phyloP scores from a whole-genome alignment of 2,329 filamentous ascomycete genomes.

The Nemania sp. region DNA sequence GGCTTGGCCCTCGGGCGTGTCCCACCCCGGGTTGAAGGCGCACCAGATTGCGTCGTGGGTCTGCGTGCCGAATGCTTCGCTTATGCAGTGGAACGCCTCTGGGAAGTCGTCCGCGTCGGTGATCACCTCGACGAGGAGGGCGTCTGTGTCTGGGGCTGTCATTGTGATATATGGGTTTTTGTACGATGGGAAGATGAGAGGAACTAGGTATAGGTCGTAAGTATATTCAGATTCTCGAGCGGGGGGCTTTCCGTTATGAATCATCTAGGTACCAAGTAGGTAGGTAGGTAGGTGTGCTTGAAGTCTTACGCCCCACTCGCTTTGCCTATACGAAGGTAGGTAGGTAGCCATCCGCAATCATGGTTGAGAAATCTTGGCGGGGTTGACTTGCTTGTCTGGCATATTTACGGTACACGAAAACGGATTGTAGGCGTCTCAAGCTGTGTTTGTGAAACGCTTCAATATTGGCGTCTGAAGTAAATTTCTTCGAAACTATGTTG shows the following conservation, averaged over 20 bases:
- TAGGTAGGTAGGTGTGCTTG: neutral
- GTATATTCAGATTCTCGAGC: constrained; percentile 2
- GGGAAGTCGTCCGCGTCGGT: constrained; percentile 41
- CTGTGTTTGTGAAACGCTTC: neutral
- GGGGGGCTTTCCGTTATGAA: constrained; percentile 9
- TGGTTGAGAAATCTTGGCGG: neutral
- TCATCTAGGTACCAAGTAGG: no score
- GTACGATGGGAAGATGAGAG: neutral
- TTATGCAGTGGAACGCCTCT: constrained; percentile 49
- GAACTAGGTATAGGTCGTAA: no score
- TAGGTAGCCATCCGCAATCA: neutral
- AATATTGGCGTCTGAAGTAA: no score
- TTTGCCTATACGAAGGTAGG: neutral
- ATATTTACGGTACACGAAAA: neutral
- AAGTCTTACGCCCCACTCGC: constrained; percentile 9
- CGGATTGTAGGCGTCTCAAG: neutral
- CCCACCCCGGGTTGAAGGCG: constrained; percentile 66
- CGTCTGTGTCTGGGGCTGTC: constrained; percentile 27
- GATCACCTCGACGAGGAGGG: constrained; percentile 45
- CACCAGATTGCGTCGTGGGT: constrained; percentile 64
- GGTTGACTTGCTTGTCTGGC: neutral
- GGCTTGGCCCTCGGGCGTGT: constrained; percentile 59
- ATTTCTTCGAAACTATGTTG: no score
- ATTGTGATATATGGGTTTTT: constrained; percentile 8
- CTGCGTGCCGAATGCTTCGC: constrained; percentile 63